Evolutionary conservation across 2,329 filamentous ascomycete species (phyloP).

Genomic region (Raffaelea arxii): DNA sequence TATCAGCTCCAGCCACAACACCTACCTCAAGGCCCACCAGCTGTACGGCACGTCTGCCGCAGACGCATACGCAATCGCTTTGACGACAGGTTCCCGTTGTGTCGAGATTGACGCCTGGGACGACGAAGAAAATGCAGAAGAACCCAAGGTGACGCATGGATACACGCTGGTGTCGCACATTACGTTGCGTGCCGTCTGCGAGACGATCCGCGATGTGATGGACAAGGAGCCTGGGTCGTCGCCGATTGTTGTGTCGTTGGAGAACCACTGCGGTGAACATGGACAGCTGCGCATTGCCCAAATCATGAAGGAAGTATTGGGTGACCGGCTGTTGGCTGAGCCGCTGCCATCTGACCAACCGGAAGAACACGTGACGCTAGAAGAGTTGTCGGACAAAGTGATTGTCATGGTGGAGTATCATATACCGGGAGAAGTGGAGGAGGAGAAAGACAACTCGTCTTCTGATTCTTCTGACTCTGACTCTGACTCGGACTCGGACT

Average conservation of each 20-base stretch:
- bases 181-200: conserved; percentile 18
- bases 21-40: conserved; percentile 61
- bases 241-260: conserved; percentile 39
- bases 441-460: conserved; percentile 42
- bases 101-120: conserved; percentile 36
- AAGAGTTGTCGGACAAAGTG: conserved; percentile 48
- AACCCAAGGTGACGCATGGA: conserved; percentile 47
- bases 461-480: conserved; percentile 13
- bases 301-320: conserved; percentile 46
- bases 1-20: conserved; percentile 65
- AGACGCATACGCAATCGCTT: conserved; percentile 51
- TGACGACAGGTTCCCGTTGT: conserved; percentile 55
- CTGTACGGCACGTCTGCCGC: conserved; percentile 55
- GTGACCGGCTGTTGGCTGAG: conserved; percentile 51
- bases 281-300: conserved; percentile 45
- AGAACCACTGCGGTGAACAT: conserved; percentile 32
- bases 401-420: conserved; percentile 44
- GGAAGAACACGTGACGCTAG: conserved; percentile 41
- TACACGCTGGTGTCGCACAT: conserved; percentile 25
- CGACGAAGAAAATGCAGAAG: conserved; percentile 41
- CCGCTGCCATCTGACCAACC: conserved; percentile 45
- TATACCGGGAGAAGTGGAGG: conserved; percentile 41
- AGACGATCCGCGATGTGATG: conserved; percentile 47
- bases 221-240: conserved; percentile 41
- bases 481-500: not conserved